A percentile compares a stretch with the other conserved stretches of the same genome.
Conservation (phyloP, 129 eudicot genomes). For the Glebionis coronaria region DNA sequence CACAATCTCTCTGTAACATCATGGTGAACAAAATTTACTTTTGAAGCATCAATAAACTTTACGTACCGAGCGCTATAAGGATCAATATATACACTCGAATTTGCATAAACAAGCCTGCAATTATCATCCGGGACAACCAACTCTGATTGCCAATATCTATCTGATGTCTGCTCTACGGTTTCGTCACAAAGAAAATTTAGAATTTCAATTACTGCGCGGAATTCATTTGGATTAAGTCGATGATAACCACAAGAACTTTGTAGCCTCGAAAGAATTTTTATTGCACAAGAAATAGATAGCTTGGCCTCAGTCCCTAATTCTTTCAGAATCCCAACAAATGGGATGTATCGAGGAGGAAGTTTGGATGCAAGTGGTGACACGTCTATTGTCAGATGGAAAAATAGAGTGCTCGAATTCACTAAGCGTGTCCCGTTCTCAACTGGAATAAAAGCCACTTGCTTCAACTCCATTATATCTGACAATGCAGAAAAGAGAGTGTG, state of each 20-base stretch:
- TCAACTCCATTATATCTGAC: no score
- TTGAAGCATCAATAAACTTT: slow-evolving; percentile 8
- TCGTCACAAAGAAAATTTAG: slow-evolving; percentile 62
- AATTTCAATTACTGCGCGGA: slow-evolving; percentile 82
- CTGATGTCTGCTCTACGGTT: slow-evolving; percentile 27
- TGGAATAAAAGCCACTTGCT: no score
- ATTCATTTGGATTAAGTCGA: slow-evolving; percentile 89
- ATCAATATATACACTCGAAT: slow-evolving; percentile 11
- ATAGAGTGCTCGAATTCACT: no score
- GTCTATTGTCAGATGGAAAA: no score
- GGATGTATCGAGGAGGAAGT: no score
- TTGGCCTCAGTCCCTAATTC: slow-evolving; percentile 72
- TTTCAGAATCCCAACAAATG: slow-evolving; percentile 28
- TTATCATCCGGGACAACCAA: slow-evolving; percentile 20
- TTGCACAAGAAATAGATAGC: slow-evolving; percentile 67
- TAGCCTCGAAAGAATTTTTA: slow-evolving; percentile 70
- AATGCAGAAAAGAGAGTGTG: no score
- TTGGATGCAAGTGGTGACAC: no score
- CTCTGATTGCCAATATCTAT: not conserved
- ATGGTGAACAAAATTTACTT: slow-evolving; percentile 21
- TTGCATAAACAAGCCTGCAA: slow-evolving; percentile 15
- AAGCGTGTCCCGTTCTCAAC: no score
- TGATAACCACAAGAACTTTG: slow-evolving; percentile 86
- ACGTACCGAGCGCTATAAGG: slow-evolving; percentile 2
- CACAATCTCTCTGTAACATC: slow-evolving; percentile 12